Evolutionary conservation across 1,284 basidiomycete species (phyloP), one percentile per base, ranked within the genome.

Genomic region (Peniophora sp.): DNA sequence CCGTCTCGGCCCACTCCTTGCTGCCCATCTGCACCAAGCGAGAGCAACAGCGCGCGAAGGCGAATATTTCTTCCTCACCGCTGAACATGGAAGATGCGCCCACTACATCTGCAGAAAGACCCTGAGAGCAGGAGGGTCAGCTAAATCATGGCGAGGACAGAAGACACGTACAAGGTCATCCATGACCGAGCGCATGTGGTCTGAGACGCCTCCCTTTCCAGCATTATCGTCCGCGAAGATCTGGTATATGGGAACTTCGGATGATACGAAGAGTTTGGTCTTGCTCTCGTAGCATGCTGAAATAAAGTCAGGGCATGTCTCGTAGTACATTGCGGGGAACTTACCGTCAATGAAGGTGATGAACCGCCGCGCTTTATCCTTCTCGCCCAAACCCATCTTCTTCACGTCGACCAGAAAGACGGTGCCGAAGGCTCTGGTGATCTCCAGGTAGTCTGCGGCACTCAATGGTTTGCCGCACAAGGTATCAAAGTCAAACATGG

Each of bases 341-440:
- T 60, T 58, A 78, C 89, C 91, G 71, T 99, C 96, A 62, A 99
- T 88, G 62, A 98, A 98, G 0, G 95, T 97, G 66, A 99, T 99
- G 65, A 99, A 98, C 53, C 97, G 75, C 53, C 96, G 75, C 6
- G 94, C 90, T 71, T 87, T 78, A 66, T 99, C 97, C 68, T 97
- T 93, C 67, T 87, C 81, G 52, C 83, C 78, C 57, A 98, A 65
- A 1, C 85, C 88, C 83, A 99, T 87, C 72, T 88, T 87, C 41
- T 91, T 92, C 20, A 99, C 81, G 58, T 91, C 85, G 39, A 85
- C 73, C 39, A 99, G 72, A 64, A 99, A 98, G 35, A 99, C 76
- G 8, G 92, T 95, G 46, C 78, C 74, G 64, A 97, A 99, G 41
- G 74, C 82, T 60, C 83, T 83, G 24, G 95, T 97, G 52, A 99